phyloP scores from a whole-genome alignment of 1,284 basidiomycete genomes.

The Austroboletus rostrupii region DNA sequence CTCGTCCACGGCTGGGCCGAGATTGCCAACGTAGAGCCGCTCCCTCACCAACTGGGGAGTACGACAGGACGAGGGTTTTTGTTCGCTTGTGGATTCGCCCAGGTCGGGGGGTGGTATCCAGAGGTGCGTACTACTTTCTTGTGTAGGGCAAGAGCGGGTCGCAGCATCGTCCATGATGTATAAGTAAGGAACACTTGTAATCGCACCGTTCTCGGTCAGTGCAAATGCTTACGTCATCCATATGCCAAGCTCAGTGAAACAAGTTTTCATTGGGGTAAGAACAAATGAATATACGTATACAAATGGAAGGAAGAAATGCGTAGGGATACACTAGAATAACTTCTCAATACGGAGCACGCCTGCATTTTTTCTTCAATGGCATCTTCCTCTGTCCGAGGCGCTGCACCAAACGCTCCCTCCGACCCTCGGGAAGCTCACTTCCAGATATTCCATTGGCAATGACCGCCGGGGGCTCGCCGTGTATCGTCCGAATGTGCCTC shows the following conservation, averaged over 20 bases:
- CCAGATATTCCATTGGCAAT: slow-evolving; percentile 3
- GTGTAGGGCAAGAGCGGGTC: neutral
- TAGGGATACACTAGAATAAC: too few species aligned
- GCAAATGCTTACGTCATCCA: too few species aligned
- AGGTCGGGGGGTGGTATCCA: slow-evolving; percentile 32
- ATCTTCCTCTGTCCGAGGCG: slow-evolving; percentile 9
- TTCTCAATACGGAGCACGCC: too few species aligned
- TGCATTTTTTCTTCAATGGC: neutral
- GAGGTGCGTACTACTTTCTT: slow-evolving; percentile 20
- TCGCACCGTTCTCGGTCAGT: too few species aligned
- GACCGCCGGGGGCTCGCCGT: slow-evolving; percentile 3
- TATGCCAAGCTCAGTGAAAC: too few species aligned
- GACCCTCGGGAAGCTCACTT: neutral
- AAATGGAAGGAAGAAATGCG: too few species aligned
- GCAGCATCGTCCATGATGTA: slow-evolving; percentile 15
- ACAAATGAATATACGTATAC: too few species aligned
- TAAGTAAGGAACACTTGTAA: neutral
- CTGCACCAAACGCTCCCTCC: neutral
- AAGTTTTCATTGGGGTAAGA: too few species aligned
- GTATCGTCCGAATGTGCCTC: slow-evolving; percentile 21
- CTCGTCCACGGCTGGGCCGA: slow-evolving; percentile 88
- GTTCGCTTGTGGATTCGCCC: slow-evolving; percentile 15
- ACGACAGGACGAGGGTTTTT: slow-evolving; percentile 25
- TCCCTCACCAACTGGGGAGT: slow-evolving; percentile 46
- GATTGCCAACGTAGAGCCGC: slow-evolving; percentile 88